phyloP scores from a whole-genome alignment of 1,139 yeast species.

The Hanseniaspora sp. region DNA sequence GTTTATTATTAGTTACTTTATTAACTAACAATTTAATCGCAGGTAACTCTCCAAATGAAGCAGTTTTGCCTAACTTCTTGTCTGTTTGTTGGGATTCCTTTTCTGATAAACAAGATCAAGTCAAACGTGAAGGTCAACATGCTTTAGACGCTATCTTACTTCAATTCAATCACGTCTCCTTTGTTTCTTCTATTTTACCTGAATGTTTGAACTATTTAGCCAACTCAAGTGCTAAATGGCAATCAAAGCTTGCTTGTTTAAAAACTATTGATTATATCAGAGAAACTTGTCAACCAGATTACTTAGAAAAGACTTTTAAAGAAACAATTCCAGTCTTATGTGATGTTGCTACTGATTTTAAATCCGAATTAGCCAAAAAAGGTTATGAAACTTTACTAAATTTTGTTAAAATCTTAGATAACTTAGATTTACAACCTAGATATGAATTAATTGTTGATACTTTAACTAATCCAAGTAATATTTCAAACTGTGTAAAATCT shows the following conservation, averaged over 20 bases:
- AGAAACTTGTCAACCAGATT: constrained; percentile 74
- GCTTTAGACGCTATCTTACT: constrained; percentile 59
- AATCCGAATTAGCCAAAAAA: constrained; percentile 85
- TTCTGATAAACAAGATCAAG: constrained; percentile 79
- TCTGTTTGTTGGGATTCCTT: constrained; percentile 50
- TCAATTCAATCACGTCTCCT: constrained; percentile 67
- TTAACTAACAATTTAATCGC: constrained; percentile 51
- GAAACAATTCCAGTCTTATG: constrained; percentile 75
- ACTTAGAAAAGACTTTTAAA: constrained; percentile 69
- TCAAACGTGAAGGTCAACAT: constrained; percentile 68
- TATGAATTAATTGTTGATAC: constrained; percentile 78
- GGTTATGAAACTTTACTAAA: constrained; percentile 61
- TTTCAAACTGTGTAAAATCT: constrained; percentile 79
- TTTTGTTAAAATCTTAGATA: constrained; percentile 75
- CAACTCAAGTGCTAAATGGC: constrained; percentile 83
- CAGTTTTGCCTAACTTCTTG: constrained; percentile 52
- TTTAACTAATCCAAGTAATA: constrained; percentile 77
- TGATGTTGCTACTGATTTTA: constrained; percentile 85
- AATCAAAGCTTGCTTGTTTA: constrained; percentile 72
- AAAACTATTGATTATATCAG: constrained; percentile 59
- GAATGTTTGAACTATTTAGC: constrained; percentile 51
- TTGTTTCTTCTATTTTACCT: constrained; percentile 57
- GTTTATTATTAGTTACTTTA: constrained; percentile 55
- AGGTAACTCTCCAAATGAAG: constrained; percentile 63
- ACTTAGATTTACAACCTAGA: constrained; percentile 81